phyloP scores from a whole-genome alignment of 1,139 yeast genomes.

The Magnusiomyces magnusii region DNA sequence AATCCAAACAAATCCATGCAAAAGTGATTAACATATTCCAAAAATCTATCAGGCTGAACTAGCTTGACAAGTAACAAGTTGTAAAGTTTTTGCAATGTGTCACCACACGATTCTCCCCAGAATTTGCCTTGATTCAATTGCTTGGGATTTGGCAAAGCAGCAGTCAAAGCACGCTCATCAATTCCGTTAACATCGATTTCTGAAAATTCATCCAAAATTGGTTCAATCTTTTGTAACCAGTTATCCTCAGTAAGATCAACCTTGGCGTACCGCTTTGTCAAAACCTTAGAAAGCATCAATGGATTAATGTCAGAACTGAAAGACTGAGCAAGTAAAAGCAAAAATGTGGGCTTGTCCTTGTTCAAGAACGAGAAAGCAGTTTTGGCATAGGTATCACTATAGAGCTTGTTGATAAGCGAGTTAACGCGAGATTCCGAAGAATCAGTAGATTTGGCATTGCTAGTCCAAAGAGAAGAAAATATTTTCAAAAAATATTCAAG shows the following conservation, averaged over 20 bases:
- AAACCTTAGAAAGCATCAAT: constrained; percentile 12
- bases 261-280: constrained; percentile 9
- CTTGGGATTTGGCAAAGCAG: constrained; percentile 53
- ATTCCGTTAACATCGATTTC: constrained; percentile 17
- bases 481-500: constrained; percentile 41
- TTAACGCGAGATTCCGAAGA: constrained; percentile 23
- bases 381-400: constrained; percentile 41
- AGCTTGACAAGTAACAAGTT: constrained; percentile 21
- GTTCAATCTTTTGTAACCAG: constrained; percentile 12
- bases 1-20: constrained; percentile 12
- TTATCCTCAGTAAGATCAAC: constrained; percentile 10
- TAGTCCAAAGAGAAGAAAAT: constrained; percentile 37
- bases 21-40: constrained; percentile 17
- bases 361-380: constrained; percentile 46
- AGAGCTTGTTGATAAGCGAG: constrained; percentile 35
- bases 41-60: constrained; percentile 23
- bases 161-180: constrained; percentile 88
- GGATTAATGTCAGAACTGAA: constrained; percentile 14
- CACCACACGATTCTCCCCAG: constrained; percentile 16
- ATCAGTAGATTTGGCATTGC: constrained; percentile 6
- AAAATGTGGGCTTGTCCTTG: constrained; percentile 43
- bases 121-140: constrained; percentile 9
- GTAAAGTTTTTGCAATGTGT: constrained; percentile 19
- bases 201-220: constrained; percentile 14
- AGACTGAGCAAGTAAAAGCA: constrained; percentile 35